Evolutionary conservation across 148 eudicot genomes (phyloP).

Genomic region (Persicaria tinctoria): DNA sequence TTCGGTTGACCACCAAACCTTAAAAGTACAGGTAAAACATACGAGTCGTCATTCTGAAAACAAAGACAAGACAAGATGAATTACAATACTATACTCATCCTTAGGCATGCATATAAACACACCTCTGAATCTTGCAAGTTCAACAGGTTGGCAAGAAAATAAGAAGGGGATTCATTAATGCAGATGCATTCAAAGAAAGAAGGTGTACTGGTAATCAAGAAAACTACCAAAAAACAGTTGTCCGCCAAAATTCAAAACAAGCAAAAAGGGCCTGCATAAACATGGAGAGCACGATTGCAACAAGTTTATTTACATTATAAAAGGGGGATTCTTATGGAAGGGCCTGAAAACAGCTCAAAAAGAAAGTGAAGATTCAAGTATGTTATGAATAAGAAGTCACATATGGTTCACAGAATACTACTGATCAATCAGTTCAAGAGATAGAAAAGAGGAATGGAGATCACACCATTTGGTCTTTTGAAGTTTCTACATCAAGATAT

Average conservation of each 20-base stretch:
- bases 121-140: not conserved
- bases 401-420: not conserved
- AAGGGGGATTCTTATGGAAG: not conserved
- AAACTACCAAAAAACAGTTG: not conserved
- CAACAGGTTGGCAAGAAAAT: not conserved
- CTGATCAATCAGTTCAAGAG: not conserved
- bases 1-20: conserved; percentile 93
- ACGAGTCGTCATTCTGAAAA: conserved; percentile 78
- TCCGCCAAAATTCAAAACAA: not conserved
- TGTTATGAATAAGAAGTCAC: not conserved
- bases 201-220: not conserved
- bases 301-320: not conserved
- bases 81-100: not conserved
- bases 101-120: conserved; percentile 1
- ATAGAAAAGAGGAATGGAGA: not conserved
- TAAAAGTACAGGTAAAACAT: conserved; percentile 82
- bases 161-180: not conserved
- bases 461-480: conserved; percentile 27
- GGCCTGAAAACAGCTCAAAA: not conserved
- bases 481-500: conserved; percentile 67
- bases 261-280: not conserved
- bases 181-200: not conserved
- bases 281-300: not conserved
- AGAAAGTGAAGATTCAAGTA: not conserved
- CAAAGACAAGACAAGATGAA: conserved; percentile 6